These are phyloP conservation scores for Thermothelomyces thermophilus DNA, from an alignment of 2,329 filamentous ascomycete genomes.

Conservation along the genomic window DNA sequence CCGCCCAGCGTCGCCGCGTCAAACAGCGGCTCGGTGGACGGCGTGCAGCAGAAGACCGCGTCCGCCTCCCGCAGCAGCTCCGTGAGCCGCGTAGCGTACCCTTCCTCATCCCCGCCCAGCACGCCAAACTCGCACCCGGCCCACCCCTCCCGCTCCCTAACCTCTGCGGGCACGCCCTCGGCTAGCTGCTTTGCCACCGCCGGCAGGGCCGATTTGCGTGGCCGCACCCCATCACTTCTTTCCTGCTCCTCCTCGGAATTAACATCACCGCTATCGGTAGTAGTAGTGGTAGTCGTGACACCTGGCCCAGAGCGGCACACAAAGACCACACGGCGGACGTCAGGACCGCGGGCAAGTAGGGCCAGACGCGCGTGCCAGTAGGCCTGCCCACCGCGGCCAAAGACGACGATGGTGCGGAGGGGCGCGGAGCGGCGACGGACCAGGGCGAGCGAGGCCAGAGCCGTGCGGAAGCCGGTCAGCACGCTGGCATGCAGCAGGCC, in stretches of 20 bases:
- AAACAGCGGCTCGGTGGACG: constrained; percentile 68
- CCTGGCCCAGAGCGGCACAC: constrained; percentile 72
- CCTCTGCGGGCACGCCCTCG: constrained; percentile 35
- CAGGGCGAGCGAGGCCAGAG: constrained; percentile 62
- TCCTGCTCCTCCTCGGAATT: too few species aligned
- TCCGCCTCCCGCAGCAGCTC: constrained; percentile 66
- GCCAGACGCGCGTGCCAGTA: constrained; percentile 91
- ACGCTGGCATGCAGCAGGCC: constrained; percentile 68
- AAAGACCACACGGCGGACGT: constrained; percentile 57
- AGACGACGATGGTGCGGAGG: constrained; percentile 67
- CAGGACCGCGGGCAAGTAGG: constrained; percentile 49
- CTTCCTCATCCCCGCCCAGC: constrained; percentile 66
- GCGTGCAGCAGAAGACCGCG: constrained; percentile 85
- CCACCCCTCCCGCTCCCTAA: constrained; percentile 56
- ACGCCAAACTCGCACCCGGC: constrained; percentile 59
- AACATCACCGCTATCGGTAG: too few species aligned
- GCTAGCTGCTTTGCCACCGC: too few species aligned
- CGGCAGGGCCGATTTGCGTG: too few species aligned
- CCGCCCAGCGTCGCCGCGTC: constrained; percentile 55
- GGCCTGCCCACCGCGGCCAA: constrained; percentile 83
- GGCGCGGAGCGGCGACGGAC: constrained; percentile 56
- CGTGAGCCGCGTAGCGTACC: constrained; percentile 58
- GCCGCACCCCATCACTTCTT: too few species aligned
- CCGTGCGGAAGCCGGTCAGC: constrained; percentile 74
- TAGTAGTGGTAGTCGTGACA: too few species aligned